Evolutionary conservation across 2,329 filamentous ascomycete species (phyloP).

Genomic region (Verticillium isaacii): DNA sequence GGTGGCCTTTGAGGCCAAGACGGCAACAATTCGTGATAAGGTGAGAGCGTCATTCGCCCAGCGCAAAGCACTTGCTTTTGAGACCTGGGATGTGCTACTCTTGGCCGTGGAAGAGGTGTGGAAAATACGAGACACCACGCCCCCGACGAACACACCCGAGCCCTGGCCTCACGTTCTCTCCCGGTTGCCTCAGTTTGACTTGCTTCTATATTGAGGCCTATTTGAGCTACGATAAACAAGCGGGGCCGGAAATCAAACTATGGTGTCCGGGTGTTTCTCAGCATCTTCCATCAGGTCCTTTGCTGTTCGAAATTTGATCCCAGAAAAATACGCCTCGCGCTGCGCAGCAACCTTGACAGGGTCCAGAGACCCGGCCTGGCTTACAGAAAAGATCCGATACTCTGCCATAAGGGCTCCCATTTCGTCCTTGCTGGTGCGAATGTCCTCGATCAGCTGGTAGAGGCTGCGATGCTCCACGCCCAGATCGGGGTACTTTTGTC

Average conservation of each 20-base stretch:
- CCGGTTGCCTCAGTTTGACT: not conserved
- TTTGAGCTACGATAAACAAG: not conserved
- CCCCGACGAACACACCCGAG: not conserved
- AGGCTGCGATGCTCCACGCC: not conserved
- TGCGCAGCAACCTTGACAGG: slow-evolving; percentile 8
- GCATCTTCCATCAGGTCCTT: slow-evolving; percentile 2
- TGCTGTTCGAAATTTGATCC: slow-evolving; percentile 1
- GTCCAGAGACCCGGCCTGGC: slow-evolving; percentile 5
- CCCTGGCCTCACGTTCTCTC: not conserved
- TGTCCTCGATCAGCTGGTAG: slow-evolving; percentile 3
- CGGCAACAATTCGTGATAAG: not conserved
- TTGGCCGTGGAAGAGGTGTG: not conserved
- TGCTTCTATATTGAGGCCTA: not conserved
- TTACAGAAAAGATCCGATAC: slow-evolving; percentile 6
- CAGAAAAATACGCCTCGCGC: slow-evolving; percentile 5
- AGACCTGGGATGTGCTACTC: not conserved
- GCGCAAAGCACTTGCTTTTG: not conserved
- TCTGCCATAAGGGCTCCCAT: slow-evolving; percentile 4
- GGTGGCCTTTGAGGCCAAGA: not conserved
- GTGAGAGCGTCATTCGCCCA: not conserved
- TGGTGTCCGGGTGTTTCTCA: not conserved
- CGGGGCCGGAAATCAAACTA: not conserved
- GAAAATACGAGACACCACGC: not conserved
- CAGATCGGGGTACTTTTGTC: not conserved
- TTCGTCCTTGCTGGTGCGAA: not conserved